Conservation (phyloP, 106 monocot species). For the Apostasia ramifera region DNA sequence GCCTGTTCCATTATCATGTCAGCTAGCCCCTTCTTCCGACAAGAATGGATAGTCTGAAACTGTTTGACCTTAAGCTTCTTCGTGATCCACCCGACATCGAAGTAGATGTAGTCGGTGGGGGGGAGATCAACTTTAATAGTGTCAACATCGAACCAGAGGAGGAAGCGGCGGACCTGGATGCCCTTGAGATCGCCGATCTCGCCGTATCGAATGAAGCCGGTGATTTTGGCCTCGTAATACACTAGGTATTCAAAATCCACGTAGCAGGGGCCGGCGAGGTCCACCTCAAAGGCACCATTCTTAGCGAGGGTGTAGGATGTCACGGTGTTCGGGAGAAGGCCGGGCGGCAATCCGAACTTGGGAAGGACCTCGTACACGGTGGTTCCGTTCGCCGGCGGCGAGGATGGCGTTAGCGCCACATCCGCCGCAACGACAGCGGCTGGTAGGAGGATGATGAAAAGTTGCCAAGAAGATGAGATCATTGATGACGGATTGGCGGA, state of each 20-base stretch:
- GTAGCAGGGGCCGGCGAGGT: conserved; percentile 54
- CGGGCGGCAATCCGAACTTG: conserved; percentile 51
- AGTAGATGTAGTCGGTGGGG: conserved; percentile 55
- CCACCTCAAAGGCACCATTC: conserved; percentile 36
- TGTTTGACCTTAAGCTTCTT: conserved; percentile 51
- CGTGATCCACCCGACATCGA: conserved; percentile 61
- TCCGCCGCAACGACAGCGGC: background rate
- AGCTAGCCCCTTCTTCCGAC: conserved; percentile 13
- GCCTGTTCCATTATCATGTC: background rate
- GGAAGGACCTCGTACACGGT: conserved; percentile 71
- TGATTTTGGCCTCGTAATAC: conserved; percentile 44
- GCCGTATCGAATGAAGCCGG: conserved; percentile 52
- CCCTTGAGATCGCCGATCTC: conserved; percentile 36
- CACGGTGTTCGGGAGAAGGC: conserved; percentile 68
- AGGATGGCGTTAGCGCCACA: background rate
- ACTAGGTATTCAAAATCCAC: conserved; percentile 64
- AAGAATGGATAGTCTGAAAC: conserved; percentile 51
- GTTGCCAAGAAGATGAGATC: background rate
- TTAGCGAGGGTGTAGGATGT: conserved; percentile 32
- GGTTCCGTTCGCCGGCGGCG: conserved; percentile 13
- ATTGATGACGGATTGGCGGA: background rate
- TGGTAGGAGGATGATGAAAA: conserved; percentile 4
- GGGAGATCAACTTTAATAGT: conserved; percentile 73
- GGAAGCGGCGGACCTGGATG: conserved; percentile 49
- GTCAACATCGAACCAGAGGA: conserved; percentile 70